Percentiles rank a stretch among this genome's conserved stretches.
phyloP scores from a whole-genome alignment of 1,139 yeast species.

The Suhomyces bokatorum region DNA sequence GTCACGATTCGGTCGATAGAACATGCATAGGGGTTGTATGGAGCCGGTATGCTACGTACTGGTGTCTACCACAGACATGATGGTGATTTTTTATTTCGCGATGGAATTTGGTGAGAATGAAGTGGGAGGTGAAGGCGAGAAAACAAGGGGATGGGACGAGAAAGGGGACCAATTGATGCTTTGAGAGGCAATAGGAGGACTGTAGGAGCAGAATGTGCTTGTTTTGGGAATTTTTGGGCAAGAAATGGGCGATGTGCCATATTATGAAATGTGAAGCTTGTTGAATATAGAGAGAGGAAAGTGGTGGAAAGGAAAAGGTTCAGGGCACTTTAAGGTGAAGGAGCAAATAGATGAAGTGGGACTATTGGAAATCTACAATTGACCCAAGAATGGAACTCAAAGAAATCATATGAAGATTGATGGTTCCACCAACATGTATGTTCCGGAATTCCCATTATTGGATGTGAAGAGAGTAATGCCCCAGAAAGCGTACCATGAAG shows the following conservation, averaged over 20 bases:
- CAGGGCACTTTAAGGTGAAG: too few species aligned
- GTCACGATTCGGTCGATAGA: neutral
- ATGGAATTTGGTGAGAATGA: conserved; percentile 1
- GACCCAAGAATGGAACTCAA: too few species aligned
- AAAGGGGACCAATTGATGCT: neutral
- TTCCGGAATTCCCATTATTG: too few species aligned
- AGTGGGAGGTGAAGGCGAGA: neutral
- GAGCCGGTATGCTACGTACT: conserved; percentile 23
- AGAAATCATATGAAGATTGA: too few species aligned
- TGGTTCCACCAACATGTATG: too few species aligned
- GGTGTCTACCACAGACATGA: conserved; percentile 19
- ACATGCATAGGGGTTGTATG: neutral
- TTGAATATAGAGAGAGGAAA: too few species aligned
- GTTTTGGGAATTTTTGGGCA: neutral
- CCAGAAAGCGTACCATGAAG: too few species aligned
- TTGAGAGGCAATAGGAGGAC: neutral
- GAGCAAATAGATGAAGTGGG: too few species aligned
- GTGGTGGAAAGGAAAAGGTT: too few species aligned
- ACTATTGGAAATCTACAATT: too few species aligned
- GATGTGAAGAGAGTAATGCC: too few species aligned
- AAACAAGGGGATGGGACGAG: neutral
- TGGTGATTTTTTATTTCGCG: conserved; percentile 1
- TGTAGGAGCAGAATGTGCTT: neutral
- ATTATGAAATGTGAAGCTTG: too few species aligned
- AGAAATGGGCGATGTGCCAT: neutral